These are phyloP conservation scores for Gentiana dahurica DNA, from an alignment of 257 asterid genomes.

Conservation along the genomic window DNA sequence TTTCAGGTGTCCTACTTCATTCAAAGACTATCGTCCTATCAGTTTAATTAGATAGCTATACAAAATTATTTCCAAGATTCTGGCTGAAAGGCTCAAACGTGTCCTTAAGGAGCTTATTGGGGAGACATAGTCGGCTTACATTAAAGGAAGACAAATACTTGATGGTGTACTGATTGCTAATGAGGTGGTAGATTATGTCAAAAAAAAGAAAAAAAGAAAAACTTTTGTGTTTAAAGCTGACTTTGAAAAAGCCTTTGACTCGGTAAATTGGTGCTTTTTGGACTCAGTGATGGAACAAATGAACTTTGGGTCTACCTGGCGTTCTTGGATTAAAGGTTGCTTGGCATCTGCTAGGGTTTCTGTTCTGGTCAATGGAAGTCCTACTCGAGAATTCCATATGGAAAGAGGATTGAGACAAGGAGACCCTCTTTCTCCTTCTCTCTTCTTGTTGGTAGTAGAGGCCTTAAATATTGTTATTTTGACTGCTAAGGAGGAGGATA, in stretches of 20 bases:
- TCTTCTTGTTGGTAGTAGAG: no score
- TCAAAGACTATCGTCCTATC: not conserved
- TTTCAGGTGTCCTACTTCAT: no score
- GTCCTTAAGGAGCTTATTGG: not conserved
- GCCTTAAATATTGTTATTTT: no score
- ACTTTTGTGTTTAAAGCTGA: no score
- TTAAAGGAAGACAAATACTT: not conserved
- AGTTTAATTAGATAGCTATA: not conserved
- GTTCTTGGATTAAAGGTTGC: not conserved
- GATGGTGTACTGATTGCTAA: not conserved
- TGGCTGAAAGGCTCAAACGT: not conserved
- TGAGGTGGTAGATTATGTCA: not conserved
- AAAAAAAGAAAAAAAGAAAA: no score
- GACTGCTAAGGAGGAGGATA: no score
- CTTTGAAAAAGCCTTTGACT: not conserved
- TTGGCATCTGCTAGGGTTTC: not conserved
- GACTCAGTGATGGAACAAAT: not conserved
- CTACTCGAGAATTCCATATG: not conserved
- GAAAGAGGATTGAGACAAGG: not conserved
- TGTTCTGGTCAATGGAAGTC: not conserved
- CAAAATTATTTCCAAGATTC: not conserved
- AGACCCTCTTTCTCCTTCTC: no score
- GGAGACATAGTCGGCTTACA: not conserved
- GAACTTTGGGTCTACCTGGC: not conserved
- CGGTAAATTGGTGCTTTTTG: no score